Conservation (phyloP, 2,329 filamentous ascomycete species). For the Fusarium odoratissimum region DNA sequence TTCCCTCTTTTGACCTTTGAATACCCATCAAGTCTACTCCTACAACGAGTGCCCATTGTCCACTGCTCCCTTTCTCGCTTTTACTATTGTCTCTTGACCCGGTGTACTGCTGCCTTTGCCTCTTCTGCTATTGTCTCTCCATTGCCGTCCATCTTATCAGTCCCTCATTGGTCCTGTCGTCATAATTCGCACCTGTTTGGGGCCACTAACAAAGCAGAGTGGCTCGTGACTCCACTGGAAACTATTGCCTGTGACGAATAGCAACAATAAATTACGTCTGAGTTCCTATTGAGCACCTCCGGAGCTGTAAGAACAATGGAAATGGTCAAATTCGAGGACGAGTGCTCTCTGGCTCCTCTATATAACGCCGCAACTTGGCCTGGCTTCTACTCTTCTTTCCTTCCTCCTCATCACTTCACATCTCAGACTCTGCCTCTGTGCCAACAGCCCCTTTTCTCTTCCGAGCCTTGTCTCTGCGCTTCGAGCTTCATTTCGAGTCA, state of each 20-base stretch:
- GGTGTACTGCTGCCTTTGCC: background rate
- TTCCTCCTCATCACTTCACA: background rate
- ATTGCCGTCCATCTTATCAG: background rate
- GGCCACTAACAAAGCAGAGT: background rate
- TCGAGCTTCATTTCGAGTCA: background rate
- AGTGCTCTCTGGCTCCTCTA: background rate
- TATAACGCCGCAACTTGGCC: conserved; percentile 3
- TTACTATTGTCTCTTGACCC: background rate
- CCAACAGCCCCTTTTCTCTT: background rate
- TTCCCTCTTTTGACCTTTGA: background rate
- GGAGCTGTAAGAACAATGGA: background rate
- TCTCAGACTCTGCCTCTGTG: background rate
- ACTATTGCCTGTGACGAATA: background rate
- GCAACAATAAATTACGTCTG: background rate
- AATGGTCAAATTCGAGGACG: background rate
- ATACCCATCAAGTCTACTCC: background rate
- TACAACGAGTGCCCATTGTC: background rate
- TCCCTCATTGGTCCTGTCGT: background rate
- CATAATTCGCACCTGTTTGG: background rate
- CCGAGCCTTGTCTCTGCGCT: background rate
- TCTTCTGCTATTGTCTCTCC: background rate
- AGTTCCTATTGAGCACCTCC: background rate
- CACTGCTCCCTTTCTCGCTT: background rate
- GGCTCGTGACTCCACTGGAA: background rate
- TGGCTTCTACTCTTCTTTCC: background rate